Percentiles rank a stretch among this genome's conserved stretches.
Conservation (phyloP, 257 asterid genomes). For the Nicotiana obtusifolia region DNA sequence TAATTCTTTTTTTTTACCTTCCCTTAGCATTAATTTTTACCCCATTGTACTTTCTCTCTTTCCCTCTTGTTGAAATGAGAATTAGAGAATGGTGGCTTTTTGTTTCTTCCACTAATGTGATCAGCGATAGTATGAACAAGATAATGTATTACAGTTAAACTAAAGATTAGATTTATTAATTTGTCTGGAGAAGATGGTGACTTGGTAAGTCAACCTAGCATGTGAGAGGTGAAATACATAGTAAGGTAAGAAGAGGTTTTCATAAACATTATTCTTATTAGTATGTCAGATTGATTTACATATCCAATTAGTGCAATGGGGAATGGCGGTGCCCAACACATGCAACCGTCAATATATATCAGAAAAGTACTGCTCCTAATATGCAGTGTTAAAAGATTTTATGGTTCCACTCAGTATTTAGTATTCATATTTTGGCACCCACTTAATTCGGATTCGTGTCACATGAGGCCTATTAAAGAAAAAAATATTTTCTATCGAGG, state of each 20-base stretch:
- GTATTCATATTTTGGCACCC: too few species aligned
- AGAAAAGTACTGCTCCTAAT: too few species aligned
- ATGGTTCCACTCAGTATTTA: too few species aligned
- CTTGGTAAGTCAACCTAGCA: slow-evolving; percentile 39
- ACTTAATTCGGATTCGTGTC: too few species aligned
- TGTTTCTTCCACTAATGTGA: background rate
- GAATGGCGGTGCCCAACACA: slow-evolving; percentile 21
- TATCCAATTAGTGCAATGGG: background rate
- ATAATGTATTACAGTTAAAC: background rate
- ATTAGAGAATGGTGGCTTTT: background rate
- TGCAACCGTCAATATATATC: background rate
- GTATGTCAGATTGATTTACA: background rate
- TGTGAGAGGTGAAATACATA: slow-evolving; percentile 31
- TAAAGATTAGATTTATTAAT: background rate
- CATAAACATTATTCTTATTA: background rate
- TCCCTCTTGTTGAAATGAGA: background rate
- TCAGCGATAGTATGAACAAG: background rate
- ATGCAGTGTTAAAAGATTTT: too few species aligned
- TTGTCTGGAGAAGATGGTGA: slow-evolving; percentile 29
- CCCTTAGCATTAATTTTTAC: background rate
- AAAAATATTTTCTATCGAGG: too few species aligned
- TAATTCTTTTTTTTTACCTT: too few species aligned
- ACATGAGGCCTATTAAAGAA: fast-evolving
- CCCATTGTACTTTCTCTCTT: background rate
- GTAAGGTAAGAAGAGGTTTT: background rate